A percentile compares a stretch with the other conserved stretches of the same genome.
Conservation (phyloP, 805 yeast species). For the Zygoascus ofunaensis region DNA sequence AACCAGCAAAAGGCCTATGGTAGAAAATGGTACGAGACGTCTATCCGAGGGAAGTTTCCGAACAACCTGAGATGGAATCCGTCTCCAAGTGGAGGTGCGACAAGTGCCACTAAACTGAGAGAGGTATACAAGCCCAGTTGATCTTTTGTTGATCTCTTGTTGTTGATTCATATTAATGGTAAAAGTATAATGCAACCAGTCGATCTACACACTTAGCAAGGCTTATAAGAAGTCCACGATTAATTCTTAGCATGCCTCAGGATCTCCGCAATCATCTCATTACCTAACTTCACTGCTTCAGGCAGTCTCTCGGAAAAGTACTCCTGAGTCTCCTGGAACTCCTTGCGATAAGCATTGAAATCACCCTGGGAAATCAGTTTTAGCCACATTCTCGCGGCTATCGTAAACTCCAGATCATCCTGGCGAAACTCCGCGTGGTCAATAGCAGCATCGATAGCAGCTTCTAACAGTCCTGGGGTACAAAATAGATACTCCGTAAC, state of each 20-base stretch:
- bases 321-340: constrained; percentile 71
- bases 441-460: constrained; percentile 65
- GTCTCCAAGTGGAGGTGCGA: no score
- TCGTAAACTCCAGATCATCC: constrained; percentile 86
- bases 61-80: no score
- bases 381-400: constrained; percentile 87
- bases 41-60: no score
- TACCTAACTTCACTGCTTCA: constrained; percentile 82
- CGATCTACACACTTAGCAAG: no score
- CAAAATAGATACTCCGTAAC: constrained; percentile 88
- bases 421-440: constrained; percentile 59
- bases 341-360: constrained; percentile 57
- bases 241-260: constrained; percentile 24
- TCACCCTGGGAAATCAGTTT: constrained; percentile 67
- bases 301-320: constrained; percentile 81
- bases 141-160: no score
- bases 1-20: no score
- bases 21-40: no score
- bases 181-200: no score
- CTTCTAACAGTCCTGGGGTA: constrained; percentile 73
- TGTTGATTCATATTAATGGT: no score
- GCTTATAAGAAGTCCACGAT: no score
- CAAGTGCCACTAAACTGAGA: no score
- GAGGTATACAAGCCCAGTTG: no score
- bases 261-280: constrained; percentile 85